A percentile compares a stretch with the other conserved stretches of the same genome.
phyloP scores from a whole-genome alignment of 2,329 filamentous ascomycete species.

The Monilinia laxa region DNA sequence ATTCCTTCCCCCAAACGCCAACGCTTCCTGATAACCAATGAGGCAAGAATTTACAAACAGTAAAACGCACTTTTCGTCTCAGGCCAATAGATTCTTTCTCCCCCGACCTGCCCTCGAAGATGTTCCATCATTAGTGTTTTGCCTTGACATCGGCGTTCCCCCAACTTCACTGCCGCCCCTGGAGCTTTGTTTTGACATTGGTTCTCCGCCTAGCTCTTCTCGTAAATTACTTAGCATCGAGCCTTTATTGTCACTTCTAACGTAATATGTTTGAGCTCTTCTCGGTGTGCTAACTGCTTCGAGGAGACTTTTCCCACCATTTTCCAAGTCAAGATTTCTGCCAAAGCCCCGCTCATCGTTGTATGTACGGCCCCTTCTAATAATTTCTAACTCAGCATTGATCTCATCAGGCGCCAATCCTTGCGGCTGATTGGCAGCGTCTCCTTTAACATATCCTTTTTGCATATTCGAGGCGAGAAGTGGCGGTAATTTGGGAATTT shows the following conservation, averaged over 20 bases:
- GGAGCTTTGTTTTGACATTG: slow-evolving; percentile 28
- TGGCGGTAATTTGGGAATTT: slow-evolving; percentile 39
- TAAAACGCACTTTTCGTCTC: neutral
- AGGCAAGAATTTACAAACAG: slow-evolving; percentile 1
- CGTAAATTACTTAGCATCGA: slow-evolving; percentile 23
- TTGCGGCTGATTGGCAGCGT: slow-evolving; percentile 27
- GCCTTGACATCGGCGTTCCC: slow-evolving; percentile 22
- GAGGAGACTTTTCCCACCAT: slow-evolving; percentile 33
- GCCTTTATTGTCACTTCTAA: slow-evolving; percentile 26
- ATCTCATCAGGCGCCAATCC: slow-evolving; percentile 27
- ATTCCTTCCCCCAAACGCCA: slow-evolving; percentile 14
- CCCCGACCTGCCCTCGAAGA: slow-evolving; percentile 11
- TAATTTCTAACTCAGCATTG: slow-evolving; percentile 37
- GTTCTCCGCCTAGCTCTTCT: slow-evolving; percentile 27
- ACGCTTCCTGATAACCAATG: slow-evolving; percentile 8
- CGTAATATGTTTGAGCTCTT: slow-evolving; percentile 18
- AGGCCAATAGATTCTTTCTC: slow-evolving; percentile 14
- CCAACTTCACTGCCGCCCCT: slow-evolving; percentile 20
- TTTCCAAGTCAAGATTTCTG: slow-evolving; percentile 38
- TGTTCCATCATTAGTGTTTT: slow-evolving; percentile 22
- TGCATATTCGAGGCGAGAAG: slow-evolving; percentile 32
- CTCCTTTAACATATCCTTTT: slow-evolving; percentile 34
- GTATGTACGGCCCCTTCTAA: slow-evolving; percentile 34
- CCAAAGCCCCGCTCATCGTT: slow-evolving; percentile 38
- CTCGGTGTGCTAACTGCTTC: slow-evolving; percentile 29